Base-by-base conservation (phyloP, 495 filamentous ascomycete species). In the Hypoxylon subgilvum region DNA sequence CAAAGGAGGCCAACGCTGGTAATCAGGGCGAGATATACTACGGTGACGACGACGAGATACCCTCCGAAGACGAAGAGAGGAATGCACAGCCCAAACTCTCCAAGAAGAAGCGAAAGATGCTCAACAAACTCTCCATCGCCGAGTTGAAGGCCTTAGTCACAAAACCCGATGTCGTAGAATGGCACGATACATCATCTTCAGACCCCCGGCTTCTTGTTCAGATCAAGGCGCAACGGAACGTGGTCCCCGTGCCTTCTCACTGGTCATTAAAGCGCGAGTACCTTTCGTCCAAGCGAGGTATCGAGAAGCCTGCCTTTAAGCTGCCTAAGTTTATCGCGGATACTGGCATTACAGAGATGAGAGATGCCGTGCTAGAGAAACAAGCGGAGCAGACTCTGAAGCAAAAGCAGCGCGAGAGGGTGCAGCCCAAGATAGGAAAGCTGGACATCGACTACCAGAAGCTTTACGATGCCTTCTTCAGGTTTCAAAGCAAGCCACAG, bases 401-500 rank as follows among this genome's bases (percentile, higher is more conserved):
- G 71, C 91, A 96, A 69, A 97, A 96, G 68, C 93, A 96, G 76
- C 82, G 94, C 32, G 94, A 97, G 69, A 83, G 94, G 48, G 94
- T 98, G 7, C 87, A 91, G 57, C 91, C 91, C 0, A 98, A 98
- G 73, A 95, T 96, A 87, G 94, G 94, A 56, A 95, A 92, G 66
- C 78, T 98, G 42, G 94, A 98, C 65, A 96, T 98, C 54, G 95
- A 98, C 73, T 98, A 97, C 70, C 90, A 96, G 68, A 96, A 94
- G 69, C 83, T 97, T 21, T 96, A 97, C 70, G 94, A 97, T 69
- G 94, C 94, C 5, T 98, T 98, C 75, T 98, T 97, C 78, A 83
- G 91, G 19, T 95, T 94, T 67, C 94, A 98, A 72, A 96, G 90
- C 28, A 98, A 98, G 68, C 94, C 94, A 1, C 86, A 91, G 58